Conservation (phyloP, 129 eudicot genomes). For the Tanacetum coccineum region DNA sequence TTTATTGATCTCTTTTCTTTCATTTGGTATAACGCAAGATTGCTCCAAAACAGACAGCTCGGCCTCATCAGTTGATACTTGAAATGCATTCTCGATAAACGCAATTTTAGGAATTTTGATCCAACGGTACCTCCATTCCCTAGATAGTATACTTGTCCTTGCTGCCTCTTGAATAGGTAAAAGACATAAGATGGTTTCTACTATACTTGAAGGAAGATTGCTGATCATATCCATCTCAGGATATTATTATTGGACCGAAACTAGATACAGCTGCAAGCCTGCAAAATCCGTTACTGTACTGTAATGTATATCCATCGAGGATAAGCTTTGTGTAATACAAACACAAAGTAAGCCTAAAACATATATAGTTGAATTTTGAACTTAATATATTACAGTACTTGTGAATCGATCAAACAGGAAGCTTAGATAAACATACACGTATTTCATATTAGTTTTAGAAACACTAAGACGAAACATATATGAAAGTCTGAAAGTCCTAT, state of each 20-base stretch:
- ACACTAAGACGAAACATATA: no score
- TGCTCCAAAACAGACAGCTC: not conserved
- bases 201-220: not conserved
- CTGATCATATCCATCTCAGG: not conserved
- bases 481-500: no score
- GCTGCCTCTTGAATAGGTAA: slow-evolving; percentile 1
- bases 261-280: not conserved
- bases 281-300: not conserved
- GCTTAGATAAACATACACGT: no score
- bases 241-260: not conserved
- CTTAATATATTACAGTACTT: no score
- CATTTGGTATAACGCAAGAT: not conserved
- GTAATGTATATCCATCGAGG: not conserved
- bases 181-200: slow-evolving; percentile 2
- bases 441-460: no score
- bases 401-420: no score
- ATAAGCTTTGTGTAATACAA: not conserved
- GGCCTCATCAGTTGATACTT: not conserved
- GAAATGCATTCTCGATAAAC: not conserved
- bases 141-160: not conserved
- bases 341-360: not conserved
- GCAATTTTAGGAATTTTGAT: slow-evolving; percentile 4
- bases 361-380: not conserved
- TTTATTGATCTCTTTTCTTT: not conserved
- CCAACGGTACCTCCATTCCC: slow-evolving; percentile 14